Percentiles rank a stretch among this genome's conserved stretches.
phyloP scores from a whole-genome alignment of 345 rosid genomes.

The Hevea brasiliensis region DNA sequence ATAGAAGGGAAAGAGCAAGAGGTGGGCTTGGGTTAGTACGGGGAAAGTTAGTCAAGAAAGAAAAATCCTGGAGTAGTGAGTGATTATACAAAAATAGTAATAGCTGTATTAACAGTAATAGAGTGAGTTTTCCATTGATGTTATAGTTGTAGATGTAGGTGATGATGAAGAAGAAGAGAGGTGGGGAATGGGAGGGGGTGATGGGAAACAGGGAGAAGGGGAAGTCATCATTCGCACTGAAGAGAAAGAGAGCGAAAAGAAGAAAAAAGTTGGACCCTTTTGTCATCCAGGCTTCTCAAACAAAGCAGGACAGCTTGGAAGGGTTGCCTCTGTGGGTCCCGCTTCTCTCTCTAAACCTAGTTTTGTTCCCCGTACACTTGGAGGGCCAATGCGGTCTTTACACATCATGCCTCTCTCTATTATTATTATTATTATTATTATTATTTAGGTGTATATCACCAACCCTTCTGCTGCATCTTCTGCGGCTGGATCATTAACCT shows the following conservation, averaged over 20 bases:
- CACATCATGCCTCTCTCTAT: not conserved
- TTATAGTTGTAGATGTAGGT: not conserved
- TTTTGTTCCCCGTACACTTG: not conserved
- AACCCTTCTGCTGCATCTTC: too few species aligned
- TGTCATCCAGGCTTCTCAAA: constrained; percentile 15
- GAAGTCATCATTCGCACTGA: constrained; percentile 24
- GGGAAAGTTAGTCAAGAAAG: constrained; percentile 26
- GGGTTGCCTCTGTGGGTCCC: constrained; percentile 14
- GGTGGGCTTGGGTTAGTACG: constrained; percentile 33
- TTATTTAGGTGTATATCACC: too few species aligned
- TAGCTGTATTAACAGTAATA: constrained; percentile 5
- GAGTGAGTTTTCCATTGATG: not conserved
- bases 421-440: too few species aligned
- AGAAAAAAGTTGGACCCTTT: not conserved
- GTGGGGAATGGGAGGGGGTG: not conserved
- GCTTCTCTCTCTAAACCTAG: not conserved
- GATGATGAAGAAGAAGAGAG: not conserved
- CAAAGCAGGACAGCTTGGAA: constrained; percentile 27
- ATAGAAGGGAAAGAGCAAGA: constrained; percentile 12
- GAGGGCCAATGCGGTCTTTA: not conserved
- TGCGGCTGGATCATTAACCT: too few species aligned
- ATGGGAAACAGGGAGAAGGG: too few species aligned
- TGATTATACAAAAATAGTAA: not conserved
- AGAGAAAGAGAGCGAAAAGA: not conserved
- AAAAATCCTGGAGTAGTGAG: not conserved